These are phyloP conservation scores for Penicillium digitatum DNA, from an alignment of 2,329 filamentous ascomycete species.

Conservation along the genomic window DNA sequence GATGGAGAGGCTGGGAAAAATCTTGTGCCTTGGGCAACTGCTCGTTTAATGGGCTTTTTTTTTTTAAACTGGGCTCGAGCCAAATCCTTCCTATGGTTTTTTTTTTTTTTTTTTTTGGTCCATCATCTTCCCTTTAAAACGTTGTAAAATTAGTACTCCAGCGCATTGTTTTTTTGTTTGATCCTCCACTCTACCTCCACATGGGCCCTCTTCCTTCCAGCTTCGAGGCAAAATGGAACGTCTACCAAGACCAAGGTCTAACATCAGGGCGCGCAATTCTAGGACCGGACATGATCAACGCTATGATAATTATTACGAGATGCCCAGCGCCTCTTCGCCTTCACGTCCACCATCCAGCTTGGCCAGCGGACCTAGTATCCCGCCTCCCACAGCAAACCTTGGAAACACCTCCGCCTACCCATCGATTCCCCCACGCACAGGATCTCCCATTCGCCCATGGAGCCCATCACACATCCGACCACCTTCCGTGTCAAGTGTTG, in stretches of 20 bases:
- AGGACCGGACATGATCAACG: conserved; percentile 15
- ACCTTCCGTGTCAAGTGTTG: conserved; percentile 58
- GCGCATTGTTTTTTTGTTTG: conserved; percentile 3
- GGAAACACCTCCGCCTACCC: conserved; percentile 38
- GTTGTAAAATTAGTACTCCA: conserved; percentile 5
- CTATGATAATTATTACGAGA: conserved; percentile 28
- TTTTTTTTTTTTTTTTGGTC: too few species aligned
- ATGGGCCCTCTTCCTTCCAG: background rate
- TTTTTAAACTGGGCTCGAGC: background rate
- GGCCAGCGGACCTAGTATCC: conserved; percentile 40
- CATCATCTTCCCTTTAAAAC: conserved; percentile 10
- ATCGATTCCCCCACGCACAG: conserved; percentile 31
- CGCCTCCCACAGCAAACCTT: conserved; percentile 35
- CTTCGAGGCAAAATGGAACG: conserved; percentile 14
- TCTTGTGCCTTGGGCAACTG: background rate
- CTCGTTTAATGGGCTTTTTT: conserved; percentile 4
- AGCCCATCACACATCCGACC: conserved; percentile 64
- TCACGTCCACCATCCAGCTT: conserved; percentile 44
- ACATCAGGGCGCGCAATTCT: conserved; percentile 15
- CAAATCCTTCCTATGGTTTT: background rate
- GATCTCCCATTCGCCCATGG: conserved; percentile 50
- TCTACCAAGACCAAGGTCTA: conserved; percentile 20
- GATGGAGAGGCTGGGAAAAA: background rate
- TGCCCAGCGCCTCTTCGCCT: conserved; percentile 27
- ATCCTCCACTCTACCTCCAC: background rate